These are phyloP conservation scores for Phytophthora quininea DNA, from an alignment of 352 stramenopile genomes.

Conservation along the genomic window DNA sequence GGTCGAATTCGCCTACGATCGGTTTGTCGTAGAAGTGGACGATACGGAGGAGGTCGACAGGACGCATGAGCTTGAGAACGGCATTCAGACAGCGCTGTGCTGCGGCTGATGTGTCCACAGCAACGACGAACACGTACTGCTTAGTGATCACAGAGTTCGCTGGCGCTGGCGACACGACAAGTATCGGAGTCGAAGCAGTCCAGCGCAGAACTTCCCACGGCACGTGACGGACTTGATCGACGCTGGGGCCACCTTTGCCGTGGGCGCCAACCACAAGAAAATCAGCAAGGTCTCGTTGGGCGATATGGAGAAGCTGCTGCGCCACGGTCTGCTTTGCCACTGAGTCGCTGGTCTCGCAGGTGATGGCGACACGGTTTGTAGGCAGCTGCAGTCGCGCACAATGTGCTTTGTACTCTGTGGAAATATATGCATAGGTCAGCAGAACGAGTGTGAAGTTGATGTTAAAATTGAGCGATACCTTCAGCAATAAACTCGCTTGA, in stretches of 20 bases:
- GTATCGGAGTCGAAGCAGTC: conserved; percentile 25
- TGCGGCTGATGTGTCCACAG: conserved; percentile 40
- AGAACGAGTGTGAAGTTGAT: neutral
- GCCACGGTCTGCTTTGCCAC: conserved; percentile 29
- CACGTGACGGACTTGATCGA: conserved; percentile 67
- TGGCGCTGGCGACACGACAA: conserved; percentile 57
- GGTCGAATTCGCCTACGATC: conserved; percentile 43
- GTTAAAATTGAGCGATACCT: conserved; percentile 25
- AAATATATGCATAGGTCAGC: neutral
- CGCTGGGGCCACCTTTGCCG: conserved; percentile 60
- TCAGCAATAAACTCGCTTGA: conserved; percentile 63
- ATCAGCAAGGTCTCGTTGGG: conserved; percentile 31
- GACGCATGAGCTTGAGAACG: conserved; percentile 61
- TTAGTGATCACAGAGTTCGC: conserved; percentile 48
- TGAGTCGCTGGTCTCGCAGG: conserved; percentile 24
- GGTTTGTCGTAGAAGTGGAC: conserved; percentile 70
- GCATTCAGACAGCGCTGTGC: conserved; percentile 48
- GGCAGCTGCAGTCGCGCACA: conserved; percentile 48
- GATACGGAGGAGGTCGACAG: conserved; percentile 47
- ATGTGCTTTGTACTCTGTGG: conserved; percentile 60
- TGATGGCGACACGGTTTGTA: conserved; percentile 44
- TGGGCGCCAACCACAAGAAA: conserved; percentile 64
- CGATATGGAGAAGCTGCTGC: conserved; percentile 41
- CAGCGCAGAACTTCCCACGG: conserved; percentile 49
- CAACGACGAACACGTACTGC: conserved; percentile 62